Evolutionary conservation across 305 asterid genomes (phyloP).

Genomic region (Coffea humblotiana): DNA sequence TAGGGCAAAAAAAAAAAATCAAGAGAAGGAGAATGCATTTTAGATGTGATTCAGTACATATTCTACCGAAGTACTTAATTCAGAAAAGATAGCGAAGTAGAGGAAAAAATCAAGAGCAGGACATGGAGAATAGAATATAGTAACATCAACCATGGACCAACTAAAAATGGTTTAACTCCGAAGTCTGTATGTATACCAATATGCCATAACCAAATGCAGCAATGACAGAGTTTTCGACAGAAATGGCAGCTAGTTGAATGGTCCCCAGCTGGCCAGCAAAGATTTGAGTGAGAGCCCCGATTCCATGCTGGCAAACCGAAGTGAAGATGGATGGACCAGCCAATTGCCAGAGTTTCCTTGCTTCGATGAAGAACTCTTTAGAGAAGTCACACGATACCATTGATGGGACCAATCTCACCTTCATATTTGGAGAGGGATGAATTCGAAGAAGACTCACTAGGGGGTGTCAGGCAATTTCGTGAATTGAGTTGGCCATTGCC

Average conservation of each 20-base stretch:
- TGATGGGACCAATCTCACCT: constrained; percentile 26
- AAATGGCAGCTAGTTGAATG: constrained; percentile 48
- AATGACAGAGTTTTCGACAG: constrained; percentile 44
- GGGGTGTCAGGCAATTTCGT: background rate
- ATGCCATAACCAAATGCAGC: constrained; percentile 47
- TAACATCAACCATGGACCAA: constrained; percentile 6
- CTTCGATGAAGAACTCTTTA: constrained; percentile 35
- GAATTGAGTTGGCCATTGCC: background rate
- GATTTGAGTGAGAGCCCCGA: constrained; percentile 52
- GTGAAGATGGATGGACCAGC: constrained; percentile 62
- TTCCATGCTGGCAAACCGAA: constrained; percentile 42
- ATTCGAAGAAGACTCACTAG: background rate
- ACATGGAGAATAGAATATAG: constrained; percentile 1
- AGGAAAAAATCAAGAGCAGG: too few species aligned
- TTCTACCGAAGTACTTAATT: too few species aligned
- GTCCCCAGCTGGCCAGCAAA: constrained; percentile 61
- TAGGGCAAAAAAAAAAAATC: too few species aligned
- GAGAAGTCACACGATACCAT: constrained; percentile 19
- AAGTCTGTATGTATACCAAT: constrained; percentile 46
- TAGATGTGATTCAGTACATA: too few species aligned
- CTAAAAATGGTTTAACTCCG: background rate
- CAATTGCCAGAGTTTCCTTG: constrained; percentile 49
- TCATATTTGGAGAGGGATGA: background rate
- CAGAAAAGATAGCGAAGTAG: too few species aligned
- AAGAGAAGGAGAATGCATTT: too few species aligned